Evolutionary conservation across 768 basidiomycete genomes (phyloP).

Genomic region (Leccinum longicurvipes): DNA sequence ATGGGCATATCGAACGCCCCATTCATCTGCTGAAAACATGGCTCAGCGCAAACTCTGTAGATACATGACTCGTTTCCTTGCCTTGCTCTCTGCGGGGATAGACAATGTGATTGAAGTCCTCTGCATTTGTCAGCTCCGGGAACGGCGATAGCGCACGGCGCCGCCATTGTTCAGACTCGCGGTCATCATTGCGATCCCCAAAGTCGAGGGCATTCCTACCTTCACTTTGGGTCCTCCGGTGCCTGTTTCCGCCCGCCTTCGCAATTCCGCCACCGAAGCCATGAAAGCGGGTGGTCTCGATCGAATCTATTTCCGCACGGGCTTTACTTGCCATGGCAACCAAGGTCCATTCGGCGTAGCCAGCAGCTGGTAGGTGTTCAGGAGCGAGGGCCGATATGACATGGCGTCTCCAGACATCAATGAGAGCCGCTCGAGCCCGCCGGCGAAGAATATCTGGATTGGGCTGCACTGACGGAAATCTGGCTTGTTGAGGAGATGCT

Average conservation of each 20-base stretch:
- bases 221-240: constrained; percentile 46
- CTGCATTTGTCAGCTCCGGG: constrained; percentile 5
- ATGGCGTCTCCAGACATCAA: constrained; percentile 64
- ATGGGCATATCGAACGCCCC: constrained; percentile 23
- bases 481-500: constrained; percentile 18
- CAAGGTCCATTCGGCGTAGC: constrained; percentile 33
- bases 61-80: constrained; percentile 1
- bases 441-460: constrained; percentile 47
- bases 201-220: constrained; percentile 40
- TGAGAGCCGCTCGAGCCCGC: constrained; percentile 62
- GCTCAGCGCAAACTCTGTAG: constrained; percentile 6
- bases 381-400: constrained; percentile 50
- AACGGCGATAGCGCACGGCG: constrained; percentile 30
- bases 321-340: constrained; percentile 20
- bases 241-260: constrained; percentile 33
- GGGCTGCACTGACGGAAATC: constrained; percentile 7
- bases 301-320: constrained; percentile 17
- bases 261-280: not conserved
- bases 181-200: constrained; percentile 16
- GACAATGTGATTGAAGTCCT: constrained; percentile 25
- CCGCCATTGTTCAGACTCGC: constrained; percentile 20
- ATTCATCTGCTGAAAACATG: constrained; percentile 25
- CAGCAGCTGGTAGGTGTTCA: constrained; percentile 33
- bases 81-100: constrained; percentile 28
- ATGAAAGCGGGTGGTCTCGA: constrained; percentile 3